These are phyloP conservation scores for Jamesozyma hellenica DNA, from an alignment of 805 yeast genomes.

Conservation along the genomic window DNA sequence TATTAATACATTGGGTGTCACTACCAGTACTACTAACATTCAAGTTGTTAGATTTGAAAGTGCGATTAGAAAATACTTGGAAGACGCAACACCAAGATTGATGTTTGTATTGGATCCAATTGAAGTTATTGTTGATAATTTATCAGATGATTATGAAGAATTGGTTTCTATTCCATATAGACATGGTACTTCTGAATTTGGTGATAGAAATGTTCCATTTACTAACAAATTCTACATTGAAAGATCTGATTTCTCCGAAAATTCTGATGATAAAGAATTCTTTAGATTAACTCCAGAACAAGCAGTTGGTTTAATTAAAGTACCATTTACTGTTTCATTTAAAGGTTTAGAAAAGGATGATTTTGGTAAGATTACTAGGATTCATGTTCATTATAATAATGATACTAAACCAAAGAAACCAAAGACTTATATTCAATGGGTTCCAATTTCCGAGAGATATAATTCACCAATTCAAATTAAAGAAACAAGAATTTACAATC, in stretches of 20 bases:
- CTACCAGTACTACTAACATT: conserved; percentile 85
- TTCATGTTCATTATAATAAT: conserved; percentile 73
- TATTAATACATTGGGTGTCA: conserved; percentile 92
- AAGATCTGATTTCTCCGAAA: conserved; percentile 73
- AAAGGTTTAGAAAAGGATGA: conserved; percentile 48
- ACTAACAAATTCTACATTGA: conserved; percentile 76
- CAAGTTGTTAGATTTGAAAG: conserved; percentile 84
- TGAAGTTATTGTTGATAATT: conserved; percentile 70
- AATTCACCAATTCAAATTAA: conserved; percentile 53
- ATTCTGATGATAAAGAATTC: conserved; percentile 51
- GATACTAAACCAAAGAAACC: conserved; percentile 58
- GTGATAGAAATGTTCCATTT: conserved; percentile 66
- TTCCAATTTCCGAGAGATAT: conserved; percentile 56
- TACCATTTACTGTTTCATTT: conserved; percentile 73
- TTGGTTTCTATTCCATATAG: conserved; percentile 73
- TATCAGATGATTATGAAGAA: conserved; percentile 65
- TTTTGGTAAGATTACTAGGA: conserved; percentile 51
- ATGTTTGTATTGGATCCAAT: conserved; percentile 89
- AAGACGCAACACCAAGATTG: conserved; percentile 84
- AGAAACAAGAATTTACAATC: conserved; percentile 82
- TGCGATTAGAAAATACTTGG: conserved; percentile 78
- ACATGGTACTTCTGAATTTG: conserved; percentile 73
- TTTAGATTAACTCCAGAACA: conserved; percentile 91
- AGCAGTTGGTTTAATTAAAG: conserved; percentile 88
- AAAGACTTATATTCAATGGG: conserved; percentile 96